These are phyloP conservation scores for Porcisia deanei DNA, from an alignment of 208 protist species.

Conservation along the genomic window DNA sequence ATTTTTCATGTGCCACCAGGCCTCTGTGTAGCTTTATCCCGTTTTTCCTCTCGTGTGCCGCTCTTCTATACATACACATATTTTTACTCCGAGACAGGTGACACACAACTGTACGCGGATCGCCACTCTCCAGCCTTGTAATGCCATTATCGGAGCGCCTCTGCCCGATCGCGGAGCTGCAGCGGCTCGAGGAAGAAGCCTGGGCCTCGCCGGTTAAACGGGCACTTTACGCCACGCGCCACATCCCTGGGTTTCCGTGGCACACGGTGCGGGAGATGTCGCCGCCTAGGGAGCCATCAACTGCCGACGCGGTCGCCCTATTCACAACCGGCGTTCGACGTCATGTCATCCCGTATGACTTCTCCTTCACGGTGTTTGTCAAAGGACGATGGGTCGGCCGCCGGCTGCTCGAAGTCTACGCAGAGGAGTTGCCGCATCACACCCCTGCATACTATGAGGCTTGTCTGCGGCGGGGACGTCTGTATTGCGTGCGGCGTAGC, in stretches of 20 bases:
- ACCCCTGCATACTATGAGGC: slow-evolving; percentile 80
- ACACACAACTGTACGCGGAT: not conserved
- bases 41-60: not conserved
- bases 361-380: slow-evolving; percentile 87
- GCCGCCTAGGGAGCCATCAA: not conserved
- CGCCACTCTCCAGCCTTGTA: not conserved
- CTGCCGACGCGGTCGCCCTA: slow-evolving; percentile 3
- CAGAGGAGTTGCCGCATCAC: slow-evolving; percentile 86
- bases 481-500: slow-evolving; percentile 42
- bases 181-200: slow-evolving; percentile 53
- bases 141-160: slow-evolving; percentile 3
- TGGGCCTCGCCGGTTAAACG: slow-evolving; percentile 43
- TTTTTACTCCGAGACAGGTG: not conserved
- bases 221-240: slow-evolving; percentile 57
- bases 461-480: slow-evolving; percentile 73
- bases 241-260: slow-evolving; percentile 80
- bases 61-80: not conserved
- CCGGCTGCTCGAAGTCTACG: slow-evolving; percentile 86
- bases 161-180: slow-evolving; percentile 17
- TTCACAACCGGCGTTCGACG: slow-evolving; percentile 33
- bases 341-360: slow-evolving; percentile 91
- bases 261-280: slow-evolving; percentile 42
- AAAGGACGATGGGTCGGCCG: slow-evolving; percentile 94
- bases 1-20: too few species aligned
- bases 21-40: too few species aligned